Percentiles rank a stretch among this genome's conserved stretches.
Evolutionary conservation across 2,329 filamentous ascomycete species (phyloP).

Genomic region (Exserohilum turcica): DNA sequence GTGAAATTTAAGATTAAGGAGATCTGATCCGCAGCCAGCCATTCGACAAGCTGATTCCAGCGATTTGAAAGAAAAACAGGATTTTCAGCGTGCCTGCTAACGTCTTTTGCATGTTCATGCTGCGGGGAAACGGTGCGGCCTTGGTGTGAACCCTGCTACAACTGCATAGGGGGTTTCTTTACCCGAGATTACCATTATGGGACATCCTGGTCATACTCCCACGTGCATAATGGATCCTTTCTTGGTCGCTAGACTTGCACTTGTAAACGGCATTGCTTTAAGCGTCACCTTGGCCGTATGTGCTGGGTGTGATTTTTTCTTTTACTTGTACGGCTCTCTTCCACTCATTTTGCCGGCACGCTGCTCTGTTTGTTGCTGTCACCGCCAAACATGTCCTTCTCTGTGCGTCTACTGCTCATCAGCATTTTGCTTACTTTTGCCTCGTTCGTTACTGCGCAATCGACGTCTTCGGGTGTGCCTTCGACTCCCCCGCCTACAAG

Average conservation of each 20-base stretch:
- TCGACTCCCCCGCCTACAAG: constrained; percentile 38
- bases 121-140: constrained; percentile 23
- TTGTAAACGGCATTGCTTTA: no score
- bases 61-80: constrained; percentile 9
- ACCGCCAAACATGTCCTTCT: constrained; percentile 37
- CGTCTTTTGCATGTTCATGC: constrained; percentile 26
- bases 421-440: constrained; percentile 35
- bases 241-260: no score
- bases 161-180: constrained; percentile 33
- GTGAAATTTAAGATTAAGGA: constrained; percentile 38
- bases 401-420: constrained; percentile 42
- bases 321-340: constrained; percentile 19
- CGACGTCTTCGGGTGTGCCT: constrained; percentile 14
- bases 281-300: constrained; percentile 21
- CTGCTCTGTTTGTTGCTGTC: constrained; percentile 20
- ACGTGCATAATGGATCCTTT: constrained; percentile 22
- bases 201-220: constrained; percentile 21
- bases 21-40: constrained; percentile 19
- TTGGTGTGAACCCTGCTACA: constrained; percentile 25
- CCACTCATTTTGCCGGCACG: constrained; percentile 15
- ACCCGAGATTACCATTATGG: constrained; percentile 43
- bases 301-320: constrained; percentile 2
- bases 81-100: constrained; percentile 20
- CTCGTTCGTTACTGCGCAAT: constrained; percentile 36
- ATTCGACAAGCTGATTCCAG: constrained; percentile 1